A percentile compares a stretch with the other conserved stretches of the same genome.
Conservation (phyloP, 768 basidiomycete genomes). For the Fomitopsis serialis region DNA sequence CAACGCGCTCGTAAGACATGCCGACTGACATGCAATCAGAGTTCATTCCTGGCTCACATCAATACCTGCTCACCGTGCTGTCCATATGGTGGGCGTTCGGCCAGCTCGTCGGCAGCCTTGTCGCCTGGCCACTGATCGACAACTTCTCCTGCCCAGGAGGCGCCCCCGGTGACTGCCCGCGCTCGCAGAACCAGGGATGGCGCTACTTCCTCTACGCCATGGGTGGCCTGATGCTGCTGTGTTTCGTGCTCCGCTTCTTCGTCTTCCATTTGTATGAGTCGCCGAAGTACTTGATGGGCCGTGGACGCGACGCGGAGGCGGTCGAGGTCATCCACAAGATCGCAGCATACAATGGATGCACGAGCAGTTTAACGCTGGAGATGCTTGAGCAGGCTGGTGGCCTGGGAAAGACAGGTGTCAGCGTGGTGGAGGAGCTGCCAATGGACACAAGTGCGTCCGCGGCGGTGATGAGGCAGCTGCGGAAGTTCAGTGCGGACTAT, state of each 20-base stretch:
- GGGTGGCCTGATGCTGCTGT: conserved; percentile 63
- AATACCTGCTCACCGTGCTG: conserved; percentile 69
- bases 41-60: conserved; percentile 66
- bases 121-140: conserved; percentile 11
- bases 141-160: conserved; percentile 48
- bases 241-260: conserved; percentile 61
- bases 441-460: conserved; percentile 32
- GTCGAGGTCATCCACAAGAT: conserved; percentile 58
- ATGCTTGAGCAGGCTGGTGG: conserved; percentile 31
- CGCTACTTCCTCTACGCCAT: conserved; percentile 69
- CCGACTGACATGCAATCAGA: conserved; percentile 31
- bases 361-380: conserved; percentile 43
- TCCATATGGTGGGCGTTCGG: conserved; percentile 82
- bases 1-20: not conserved
- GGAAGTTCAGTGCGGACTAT: conserved; percentile 34
- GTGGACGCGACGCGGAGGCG: conserved; percentile 56
- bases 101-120: conserved; percentile 55
- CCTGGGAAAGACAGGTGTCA: conserved; percentile 2
- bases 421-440: conserved; percentile 6
- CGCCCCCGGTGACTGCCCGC: conserved; percentile 31
- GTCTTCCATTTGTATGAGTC: conserved; percentile 61
- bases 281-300: conserved; percentile 68
- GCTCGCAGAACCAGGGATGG: conserved; percentile 64
- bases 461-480: conserved; percentile 35
- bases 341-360: conserved; percentile 54